phyloP scores from a whole-genome alignment of 371 early-diverging fungal species.

The Ecytonucleospora hepatopenaei region DNA sequence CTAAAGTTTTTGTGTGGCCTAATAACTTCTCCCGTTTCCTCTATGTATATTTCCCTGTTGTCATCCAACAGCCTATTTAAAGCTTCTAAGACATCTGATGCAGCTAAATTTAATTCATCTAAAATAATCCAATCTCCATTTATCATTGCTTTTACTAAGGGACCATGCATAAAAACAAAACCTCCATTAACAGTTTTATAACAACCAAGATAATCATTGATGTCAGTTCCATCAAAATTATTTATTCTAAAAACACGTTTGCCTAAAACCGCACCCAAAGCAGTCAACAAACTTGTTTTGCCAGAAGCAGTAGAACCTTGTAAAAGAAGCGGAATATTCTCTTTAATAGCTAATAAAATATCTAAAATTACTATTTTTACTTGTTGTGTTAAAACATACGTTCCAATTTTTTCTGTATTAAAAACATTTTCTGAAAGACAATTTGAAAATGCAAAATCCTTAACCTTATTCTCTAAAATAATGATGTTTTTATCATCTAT shows the following conservation, averaged over 20 bases:
- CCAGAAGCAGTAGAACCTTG: slow-evolving; percentile 98
- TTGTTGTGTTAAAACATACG: slow-evolving; percentile 74
- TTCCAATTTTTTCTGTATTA: not conserved
- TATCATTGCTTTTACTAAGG: slow-evolving; percentile 78
- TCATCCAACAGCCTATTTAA: slow-evolving; percentile 95
- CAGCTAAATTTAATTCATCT: slow-evolving; percentile 97
- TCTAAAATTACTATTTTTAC: slow-evolving; percentile 70
- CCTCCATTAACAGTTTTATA: slow-evolving; percentile 61
- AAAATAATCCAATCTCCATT: slow-evolving; percentile 96
- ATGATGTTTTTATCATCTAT: too few relatives aligned
- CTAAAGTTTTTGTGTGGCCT: slow-evolving; percentile 87
- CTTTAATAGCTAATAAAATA: slow-evolving; percentile 76
- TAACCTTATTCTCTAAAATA: not conserved
- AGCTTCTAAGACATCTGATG: slow-evolving; percentile 93
- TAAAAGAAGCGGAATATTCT: slow-evolving; percentile 83
- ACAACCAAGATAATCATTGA: slow-evolving; percentile 89
- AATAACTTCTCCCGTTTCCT: slow-evolving; percentile 83
- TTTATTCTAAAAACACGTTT: slow-evolving; percentile 93
- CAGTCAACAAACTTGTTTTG: slow-evolving; percentile 93
- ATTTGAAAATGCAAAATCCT: not conserved
- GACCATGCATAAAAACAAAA: slow-evolving; percentile 77
- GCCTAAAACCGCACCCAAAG: slow-evolving; percentile 76
- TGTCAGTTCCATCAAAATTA: slow-evolving; percentile 97
- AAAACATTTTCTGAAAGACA: not conserved
- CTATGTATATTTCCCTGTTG: slow-evolving; percentile 86